phyloP scores from a whole-genome alignment of 1,284 basidiomycete species.

The Gymnopus androsaceus region DNA sequence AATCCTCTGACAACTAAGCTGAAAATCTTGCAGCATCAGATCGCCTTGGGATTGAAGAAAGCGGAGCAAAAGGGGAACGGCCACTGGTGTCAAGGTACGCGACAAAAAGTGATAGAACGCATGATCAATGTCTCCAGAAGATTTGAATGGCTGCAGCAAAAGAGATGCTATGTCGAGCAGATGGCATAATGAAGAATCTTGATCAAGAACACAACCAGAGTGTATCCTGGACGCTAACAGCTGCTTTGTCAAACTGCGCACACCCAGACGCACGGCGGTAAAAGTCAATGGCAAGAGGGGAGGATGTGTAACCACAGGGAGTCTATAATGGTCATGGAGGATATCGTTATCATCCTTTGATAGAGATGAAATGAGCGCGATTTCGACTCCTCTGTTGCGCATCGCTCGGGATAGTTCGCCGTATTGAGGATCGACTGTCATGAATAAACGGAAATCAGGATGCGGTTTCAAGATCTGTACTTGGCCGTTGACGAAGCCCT shows the following conservation, averaged over 20 bases:
- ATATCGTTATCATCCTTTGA: constrained; percentile 48
- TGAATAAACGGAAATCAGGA: constrained; percentile 89
- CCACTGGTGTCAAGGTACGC: constrained; percentile 37
- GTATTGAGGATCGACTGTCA: constrained; percentile 88
- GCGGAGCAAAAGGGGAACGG: constrained; percentile 38
- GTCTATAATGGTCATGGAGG: constrained; percentile 49
- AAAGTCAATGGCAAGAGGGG: constrained; percentile 25
- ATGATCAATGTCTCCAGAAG: constrained; percentile 8
- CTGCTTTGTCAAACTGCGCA: not conserved
- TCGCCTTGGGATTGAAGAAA: constrained; percentile 22
- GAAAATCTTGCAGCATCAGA: too few relatives aligned
- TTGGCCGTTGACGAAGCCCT: constrained; percentile 80
- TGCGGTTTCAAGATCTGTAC: constrained; percentile 84
- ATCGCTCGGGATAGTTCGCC: constrained; percentile 98
- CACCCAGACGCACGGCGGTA: constrained; percentile 40
- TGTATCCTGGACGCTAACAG: not conserved
- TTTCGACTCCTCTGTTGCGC: constrained; percentile 96
- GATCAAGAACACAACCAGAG: constrained; percentile 42
- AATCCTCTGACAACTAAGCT: constrained; percentile 19
- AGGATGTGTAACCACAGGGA: constrained; percentile 36
- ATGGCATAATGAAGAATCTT: constrained; percentile 49
- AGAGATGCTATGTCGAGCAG: constrained; percentile 41
- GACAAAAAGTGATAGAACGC: constrained; percentile 45
- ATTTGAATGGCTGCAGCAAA: constrained; percentile 20
- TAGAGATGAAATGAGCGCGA: constrained; percentile 50